Conservation (phyloP, 163 green algal species). For the Chlamydomonas reinhardtii region DNA sequence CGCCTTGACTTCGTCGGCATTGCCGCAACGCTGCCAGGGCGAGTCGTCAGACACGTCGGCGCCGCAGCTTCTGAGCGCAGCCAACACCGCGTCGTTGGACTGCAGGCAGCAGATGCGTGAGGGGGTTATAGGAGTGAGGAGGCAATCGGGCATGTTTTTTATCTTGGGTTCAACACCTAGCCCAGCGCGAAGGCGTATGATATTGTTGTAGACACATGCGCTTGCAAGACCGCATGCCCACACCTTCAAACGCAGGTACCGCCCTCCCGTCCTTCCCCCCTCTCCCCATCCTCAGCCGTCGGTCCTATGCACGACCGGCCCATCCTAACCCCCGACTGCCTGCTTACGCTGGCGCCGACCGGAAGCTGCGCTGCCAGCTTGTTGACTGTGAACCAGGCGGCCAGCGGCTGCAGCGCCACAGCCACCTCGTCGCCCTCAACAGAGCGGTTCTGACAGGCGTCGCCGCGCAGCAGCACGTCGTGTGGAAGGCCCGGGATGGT, state of each 20-base stretch:
- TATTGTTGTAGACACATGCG: too few species aligned
- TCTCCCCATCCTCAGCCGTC: too few species aligned
- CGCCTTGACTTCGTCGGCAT: conserved; percentile 30
- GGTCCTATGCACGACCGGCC: too few species aligned
- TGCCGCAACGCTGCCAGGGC: conserved; percentile 12
- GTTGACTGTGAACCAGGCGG: conserved; percentile 64
- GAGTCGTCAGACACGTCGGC: not conserved
- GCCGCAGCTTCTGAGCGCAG: conserved; percentile 64
- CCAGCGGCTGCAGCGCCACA: conserved; percentile 67
- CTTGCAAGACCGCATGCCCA: too few species aligned
- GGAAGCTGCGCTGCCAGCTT: conserved; percentile 20
- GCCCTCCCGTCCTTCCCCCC: too few species aligned
- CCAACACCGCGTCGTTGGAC: conserved; percentile 74
- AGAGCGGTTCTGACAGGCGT: conserved; percentile 75
- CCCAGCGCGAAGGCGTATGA: too few species aligned
- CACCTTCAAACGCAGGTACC: too few species aligned
- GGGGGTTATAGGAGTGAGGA: not conserved
- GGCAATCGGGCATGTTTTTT: not conserved
- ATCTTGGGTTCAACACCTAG: too few species aligned
- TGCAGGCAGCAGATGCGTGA: not conserved
- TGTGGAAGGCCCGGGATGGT: conserved; percentile 61
- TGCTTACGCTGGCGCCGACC: too few species aligned
- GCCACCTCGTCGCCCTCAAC: conserved; percentile 89
- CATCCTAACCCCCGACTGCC: not conserved
- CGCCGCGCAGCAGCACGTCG: conserved; percentile 71